phyloP scores from a whole-genome alignment of 2,329 filamentous ascomycete genomes.

The Exophiala aquamarina region DNA sequence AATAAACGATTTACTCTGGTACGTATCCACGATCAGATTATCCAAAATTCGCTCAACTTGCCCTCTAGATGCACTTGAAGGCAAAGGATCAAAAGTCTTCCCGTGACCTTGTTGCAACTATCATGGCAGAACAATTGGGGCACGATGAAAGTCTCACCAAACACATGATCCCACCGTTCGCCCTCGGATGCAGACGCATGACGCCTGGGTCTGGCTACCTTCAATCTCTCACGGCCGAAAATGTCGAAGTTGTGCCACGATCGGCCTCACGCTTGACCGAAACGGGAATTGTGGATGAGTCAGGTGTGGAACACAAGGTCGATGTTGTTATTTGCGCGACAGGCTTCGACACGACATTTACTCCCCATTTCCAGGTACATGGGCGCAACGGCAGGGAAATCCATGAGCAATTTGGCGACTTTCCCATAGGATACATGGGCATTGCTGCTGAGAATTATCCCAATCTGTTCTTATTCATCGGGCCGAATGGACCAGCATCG shows the following conservation, averaged over 20 bases:
- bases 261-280: conserved; percentile 38
- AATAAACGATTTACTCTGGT: conserved; percentile 51
- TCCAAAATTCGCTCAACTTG: no score
- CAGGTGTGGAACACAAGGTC: conserved; percentile 36
- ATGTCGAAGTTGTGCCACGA: conserved; percentile 40
- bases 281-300: conserved; percentile 41
- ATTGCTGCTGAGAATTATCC: conserved; percentile 27
- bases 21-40: not conserved
- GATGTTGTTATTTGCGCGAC: conserved; percentile 41
- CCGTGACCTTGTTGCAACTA: conserved; percentile 24
- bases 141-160: conserved; percentile 40
- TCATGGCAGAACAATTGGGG: conserved; percentile 27
- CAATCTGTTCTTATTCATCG: conserved; percentile 32
- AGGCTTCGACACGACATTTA: conserved; percentile 38
- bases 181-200: conserved; percentile 42
- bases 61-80: conserved; percentile 18
- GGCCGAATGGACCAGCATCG: conserved; percentile 30
- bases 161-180: conserved; percentile 49
- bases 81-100: conserved; percentile 34
- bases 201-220: conserved; percentile 47
- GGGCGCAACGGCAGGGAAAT: conserved; percentile 30
- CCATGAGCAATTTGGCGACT: conserved; percentile 28
- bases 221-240: conserved; percentile 41
- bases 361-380: conserved; percentile 36
- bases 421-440: conserved; percentile 22